These are phyloP conservation scores for Picea engelmannii DNA, from an alignment of 83 land plant genomes.

Conservation along the genomic window DNA sequence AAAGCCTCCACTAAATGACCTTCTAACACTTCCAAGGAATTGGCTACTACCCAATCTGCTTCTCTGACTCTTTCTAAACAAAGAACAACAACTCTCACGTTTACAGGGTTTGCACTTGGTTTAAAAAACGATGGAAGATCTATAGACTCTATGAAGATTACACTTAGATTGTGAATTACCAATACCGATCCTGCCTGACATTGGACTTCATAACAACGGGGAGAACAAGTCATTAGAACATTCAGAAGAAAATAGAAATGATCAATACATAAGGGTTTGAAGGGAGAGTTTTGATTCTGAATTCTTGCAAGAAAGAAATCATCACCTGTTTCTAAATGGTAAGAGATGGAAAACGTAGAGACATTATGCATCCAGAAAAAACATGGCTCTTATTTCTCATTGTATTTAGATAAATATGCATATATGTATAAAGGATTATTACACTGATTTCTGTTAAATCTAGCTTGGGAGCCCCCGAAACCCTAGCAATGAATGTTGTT, in stretches of 20 bases:
- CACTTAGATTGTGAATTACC: background rate
- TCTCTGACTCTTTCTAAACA: background rate
- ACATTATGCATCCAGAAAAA: conserved; percentile 34
- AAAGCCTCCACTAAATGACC: too few species aligned
- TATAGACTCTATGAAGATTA: background rate
- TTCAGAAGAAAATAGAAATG: too few species aligned
- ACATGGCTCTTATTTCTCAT: too few species aligned
- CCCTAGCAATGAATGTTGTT: too few species aligned
- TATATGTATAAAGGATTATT: too few species aligned
- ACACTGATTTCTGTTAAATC: too few species aligned
- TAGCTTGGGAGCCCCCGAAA: too few species aligned
- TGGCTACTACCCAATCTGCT: too few species aligned
- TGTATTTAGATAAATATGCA: too few species aligned
- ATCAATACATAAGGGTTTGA: background rate
- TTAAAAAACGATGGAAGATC: background rate
- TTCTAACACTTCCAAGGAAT: too few species aligned
- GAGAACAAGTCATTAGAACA: too few species aligned
- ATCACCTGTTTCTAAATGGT: background rate
- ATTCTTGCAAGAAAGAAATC: fast-evolving
- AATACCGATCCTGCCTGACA: background rate
- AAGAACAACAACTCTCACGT: background rate
- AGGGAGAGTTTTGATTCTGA: background rate
- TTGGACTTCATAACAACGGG: too few species aligned
- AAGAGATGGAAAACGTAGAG: conserved; percentile 15
- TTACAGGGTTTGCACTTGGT: background rate